Percentiles rank a stretch among this genome's conserved stretches.
These are phyloP conservation scores for Marsdenia floribunda DNA, from an alignment of 257 asterid genomes.

Conservation along the genomic window DNA sequence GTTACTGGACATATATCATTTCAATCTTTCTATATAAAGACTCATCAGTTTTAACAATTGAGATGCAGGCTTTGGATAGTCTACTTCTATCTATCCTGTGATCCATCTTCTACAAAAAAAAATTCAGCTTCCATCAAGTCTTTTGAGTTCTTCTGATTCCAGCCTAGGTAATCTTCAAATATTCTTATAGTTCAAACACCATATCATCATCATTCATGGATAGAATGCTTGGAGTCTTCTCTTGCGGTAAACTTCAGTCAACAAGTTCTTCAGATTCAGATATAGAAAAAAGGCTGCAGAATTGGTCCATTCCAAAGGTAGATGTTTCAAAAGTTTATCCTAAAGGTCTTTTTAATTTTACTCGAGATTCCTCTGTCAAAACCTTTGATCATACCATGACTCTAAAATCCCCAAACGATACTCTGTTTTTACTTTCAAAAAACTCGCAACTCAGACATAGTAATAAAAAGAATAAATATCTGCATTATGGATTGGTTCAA, in stretches of 20 bases:
- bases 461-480: too few species aligned
- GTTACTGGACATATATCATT: too few species aligned
- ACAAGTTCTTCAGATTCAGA: background rate
- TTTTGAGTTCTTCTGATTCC: too few species aligned
- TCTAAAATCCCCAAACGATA: background rate
- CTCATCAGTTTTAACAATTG: too few species aligned
- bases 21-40: too few species aligned
- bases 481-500: background rate
- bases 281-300: background rate
- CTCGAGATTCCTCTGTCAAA: background rate
- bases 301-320: background rate
- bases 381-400: background rate
- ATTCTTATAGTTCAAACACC: background rate
- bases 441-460: background rate
- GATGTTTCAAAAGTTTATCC: background rate
- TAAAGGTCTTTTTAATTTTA: background rate
- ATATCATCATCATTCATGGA: background rate
- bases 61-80: too few species aligned
- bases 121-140: too few species aligned
- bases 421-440: background rate
- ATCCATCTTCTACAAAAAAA: too few species aligned
- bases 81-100: too few species aligned
- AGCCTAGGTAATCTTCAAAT: too few species aligned
- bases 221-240: background rate
- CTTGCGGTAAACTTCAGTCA: background rate